Conservation (phyloP, 2,329 filamentous ascomycete genomes). For the Grosmannia serpens region DNA sequence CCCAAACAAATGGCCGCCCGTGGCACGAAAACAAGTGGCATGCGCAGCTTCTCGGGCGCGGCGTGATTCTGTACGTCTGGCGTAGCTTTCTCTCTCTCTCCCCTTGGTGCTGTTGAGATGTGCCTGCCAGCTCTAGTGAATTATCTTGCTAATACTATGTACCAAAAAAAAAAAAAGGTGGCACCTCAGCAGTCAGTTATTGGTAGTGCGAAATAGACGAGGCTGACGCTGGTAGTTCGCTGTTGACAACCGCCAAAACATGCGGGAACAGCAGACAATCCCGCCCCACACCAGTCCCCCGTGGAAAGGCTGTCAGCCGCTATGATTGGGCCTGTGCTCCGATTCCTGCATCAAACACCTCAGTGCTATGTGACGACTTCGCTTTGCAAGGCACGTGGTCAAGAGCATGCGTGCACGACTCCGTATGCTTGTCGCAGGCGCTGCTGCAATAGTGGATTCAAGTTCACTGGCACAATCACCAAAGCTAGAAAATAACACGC, state of each 20-base stretch:
- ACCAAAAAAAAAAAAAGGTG: neutral
- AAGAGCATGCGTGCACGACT: neutral
- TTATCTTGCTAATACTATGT: too few species aligned
- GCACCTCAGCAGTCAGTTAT: neutral
- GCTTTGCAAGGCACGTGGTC: neutral
- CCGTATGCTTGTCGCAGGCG: neutral
- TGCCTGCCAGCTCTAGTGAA: neutral
- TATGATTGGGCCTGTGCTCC: neutral
- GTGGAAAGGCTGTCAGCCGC: neutral
- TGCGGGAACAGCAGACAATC: neutral
- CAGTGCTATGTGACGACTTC: too few species aligned
- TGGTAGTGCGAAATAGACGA: neutral
- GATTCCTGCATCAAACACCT: neutral
- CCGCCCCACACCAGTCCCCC: neutral
- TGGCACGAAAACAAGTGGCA: neutral
- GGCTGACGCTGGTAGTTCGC: neutral
- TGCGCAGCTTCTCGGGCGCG: neutral
- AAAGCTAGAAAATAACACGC: neutral
- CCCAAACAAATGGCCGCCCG: neutral
- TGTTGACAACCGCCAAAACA: neutral
- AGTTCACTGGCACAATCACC: neutral
- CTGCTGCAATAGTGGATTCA: neutral
- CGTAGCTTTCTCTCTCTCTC: neutral
- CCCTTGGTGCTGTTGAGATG: neutral
- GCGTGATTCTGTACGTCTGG: neutral